Evolutionary conservation across 805 yeast species (phyloP).

Genomic region (Wickerhamiella azymoides): DNA sequence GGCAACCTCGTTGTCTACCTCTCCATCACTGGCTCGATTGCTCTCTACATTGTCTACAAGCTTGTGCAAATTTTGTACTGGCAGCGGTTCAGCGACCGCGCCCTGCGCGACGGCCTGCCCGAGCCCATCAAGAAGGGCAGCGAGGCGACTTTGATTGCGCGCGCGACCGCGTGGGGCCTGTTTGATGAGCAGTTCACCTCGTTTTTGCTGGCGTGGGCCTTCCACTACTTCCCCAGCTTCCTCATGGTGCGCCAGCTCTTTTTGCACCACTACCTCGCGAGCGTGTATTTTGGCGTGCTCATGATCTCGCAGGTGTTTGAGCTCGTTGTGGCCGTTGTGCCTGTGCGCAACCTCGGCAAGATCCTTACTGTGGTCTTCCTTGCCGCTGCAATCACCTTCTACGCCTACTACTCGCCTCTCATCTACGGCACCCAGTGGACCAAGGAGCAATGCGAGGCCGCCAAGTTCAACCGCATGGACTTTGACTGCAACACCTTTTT

Average conservation of each 20-base stretch:
- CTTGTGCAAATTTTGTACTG: slow-evolving; percentile 24
- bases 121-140: background rate
- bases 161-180: slow-evolving; percentile 15
- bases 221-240: slow-evolving; percentile 47
- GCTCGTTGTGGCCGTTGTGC: slow-evolving; percentile 19
- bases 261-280: slow-evolving; percentile 87
- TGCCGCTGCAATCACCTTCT: slow-evolving; percentile 39
- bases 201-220: slow-evolving; percentile 40
- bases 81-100: slow-evolving; percentile 24
- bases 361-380: slow-evolving; percentile 36
- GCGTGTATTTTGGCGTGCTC: slow-evolving; percentile 74
- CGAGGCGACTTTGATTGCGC: background rate
- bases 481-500: slow-evolving; percentile 57
- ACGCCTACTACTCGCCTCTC: slow-evolving; percentile 51
- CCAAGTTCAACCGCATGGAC: slow-evolving; percentile 72
- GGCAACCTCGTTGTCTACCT: slow-evolving; percentile 55
- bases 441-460: slow-evolving; percentile 42
- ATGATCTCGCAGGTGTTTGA: slow-evolving; percentile 50
- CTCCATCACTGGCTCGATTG: slow-evolving; percentile 27
- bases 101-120: slow-evolving; percentile 3
- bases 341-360: slow-evolving; percentile 17
- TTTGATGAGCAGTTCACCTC: slow-evolving; percentile 30
- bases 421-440: slow-evolving; percentile 78
- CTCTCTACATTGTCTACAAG: slow-evolving; percentile 20
- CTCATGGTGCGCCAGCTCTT: slow-evolving; percentile 89